phyloP scores from a whole-genome alignment of 805 yeast species.

The Clavispora carvajalis region DNA sequence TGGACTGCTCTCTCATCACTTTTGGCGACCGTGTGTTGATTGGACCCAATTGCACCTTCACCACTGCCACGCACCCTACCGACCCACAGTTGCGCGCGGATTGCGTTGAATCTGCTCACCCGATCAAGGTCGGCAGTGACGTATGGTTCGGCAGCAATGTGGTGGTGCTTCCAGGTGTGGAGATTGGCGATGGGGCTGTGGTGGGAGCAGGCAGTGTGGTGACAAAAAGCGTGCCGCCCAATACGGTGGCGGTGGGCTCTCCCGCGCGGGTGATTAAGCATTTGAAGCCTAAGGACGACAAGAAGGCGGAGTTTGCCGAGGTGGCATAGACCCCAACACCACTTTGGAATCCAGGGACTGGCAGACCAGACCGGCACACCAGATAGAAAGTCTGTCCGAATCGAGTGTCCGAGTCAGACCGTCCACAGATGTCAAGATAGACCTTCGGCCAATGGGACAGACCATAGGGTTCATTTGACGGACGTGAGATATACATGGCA shows the following conservation, averaged over 20 bases:
- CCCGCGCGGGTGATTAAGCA: slow-evolving; percentile 49
- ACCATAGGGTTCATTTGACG: no score
- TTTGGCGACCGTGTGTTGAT: slow-evolving; percentile 56
- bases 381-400: no score
- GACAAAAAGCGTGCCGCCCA: slow-evolving; percentile 48
- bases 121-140: slow-evolving; percentile 55
- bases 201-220: slow-evolving; percentile 71
- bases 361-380: no score
- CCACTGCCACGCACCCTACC: slow-evolving; percentile 62
- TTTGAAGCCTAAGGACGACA: slow-evolving; percentile 18
- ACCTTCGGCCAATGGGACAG: no score
- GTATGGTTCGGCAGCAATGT: slow-evolving; percentile 65
- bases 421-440: no score
- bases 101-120: slow-evolving; percentile 50
- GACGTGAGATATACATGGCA: no score
- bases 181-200: slow-evolving; percentile 55
- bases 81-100: slow-evolving; percentile 40
- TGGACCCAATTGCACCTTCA: slow-evolving; percentile 59
- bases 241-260: slow-evolving; percentile 55
- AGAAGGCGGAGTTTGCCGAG: slow-evolving; percentile 2
- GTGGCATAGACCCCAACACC: no score
- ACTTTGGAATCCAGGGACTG: no score
- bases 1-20: slow-evolving; percentile 56
- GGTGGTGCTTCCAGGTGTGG: slow-evolving; percentile 58
- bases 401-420: no score